Base-by-base conservation (phyloP, 2,329 filamentous ascomycete species). In the Exophiala viscosa region DNA sequence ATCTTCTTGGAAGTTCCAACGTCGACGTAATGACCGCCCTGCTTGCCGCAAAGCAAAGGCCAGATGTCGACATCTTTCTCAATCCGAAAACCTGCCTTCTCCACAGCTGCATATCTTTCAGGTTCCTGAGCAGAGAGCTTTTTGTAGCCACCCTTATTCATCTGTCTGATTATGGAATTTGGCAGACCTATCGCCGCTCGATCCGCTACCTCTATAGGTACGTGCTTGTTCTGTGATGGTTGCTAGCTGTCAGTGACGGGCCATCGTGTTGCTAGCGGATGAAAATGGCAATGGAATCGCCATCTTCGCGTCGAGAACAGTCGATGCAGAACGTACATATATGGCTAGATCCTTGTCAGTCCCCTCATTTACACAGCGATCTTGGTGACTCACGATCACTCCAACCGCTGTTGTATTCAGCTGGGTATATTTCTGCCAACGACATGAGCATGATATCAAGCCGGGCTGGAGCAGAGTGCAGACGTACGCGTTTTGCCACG, bases 21-120 rank as follows among this genome's bases (percentile, higher is more conserved):
- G 49, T 77, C 74, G 35, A 77, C 69, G 54, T 76, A 76, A 57
- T 77, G 74, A 1, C 75, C 73, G 5, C 75, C 75, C 23, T 70
- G 66, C 1, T 72, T 67, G 34, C 73, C 68, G 50, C 66, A 70
- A 23, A 76, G 65, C 45, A 71, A 67, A 20, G 61, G 61, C 39
- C 65, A 62, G 13, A 70, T 50, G 64, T 72, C 62, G 50, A 61
- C 61, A 63, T 66, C 56, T 48, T 70, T 52, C 48, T 76, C 71
- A 5, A 71, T 40, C 17, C 63, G 65, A 62, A 77, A 77, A 2
- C 75, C 74, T 0, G 67, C 73, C 2, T 60, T 61, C 47, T 70
- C 65, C 5, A 77, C 65, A 1, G 66, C 70, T 42, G 72, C 70
- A 23, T 73, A 71, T 13, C 60, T 62, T 31, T 70, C 62, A 13